A percentile compares a stretch with the other conserved stretches of the same genome.
Conservation (phyloP, 768 basidiomycete genomes). For the Hypholoma fasciculare region DNA sequence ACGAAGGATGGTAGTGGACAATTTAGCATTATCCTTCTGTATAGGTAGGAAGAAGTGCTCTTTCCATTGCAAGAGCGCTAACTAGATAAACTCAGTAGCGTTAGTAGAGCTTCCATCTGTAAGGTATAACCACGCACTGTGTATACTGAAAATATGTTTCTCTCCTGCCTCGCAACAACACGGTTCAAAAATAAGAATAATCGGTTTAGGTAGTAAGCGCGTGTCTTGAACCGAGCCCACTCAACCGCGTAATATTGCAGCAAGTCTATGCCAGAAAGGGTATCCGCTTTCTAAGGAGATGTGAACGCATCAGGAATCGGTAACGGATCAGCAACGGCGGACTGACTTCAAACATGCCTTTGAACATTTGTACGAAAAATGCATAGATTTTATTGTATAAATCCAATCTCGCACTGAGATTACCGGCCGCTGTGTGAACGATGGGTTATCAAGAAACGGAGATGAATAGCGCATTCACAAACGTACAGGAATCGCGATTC, state of each 20-base stretch:
- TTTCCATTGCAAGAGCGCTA: conserved; percentile 97
- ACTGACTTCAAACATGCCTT: conserved; percentile 55
- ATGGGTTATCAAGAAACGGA: conserved; percentile 31
- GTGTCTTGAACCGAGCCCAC: conserved; percentile 97
- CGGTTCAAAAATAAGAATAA: conserved; percentile 97
- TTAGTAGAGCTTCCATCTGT: not conserved
- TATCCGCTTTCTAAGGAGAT: conserved; percentile 66
- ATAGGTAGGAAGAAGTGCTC: conserved; percentile 85
- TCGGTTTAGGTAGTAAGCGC: conserved; percentile 96
- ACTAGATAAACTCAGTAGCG: conserved; percentile 41
- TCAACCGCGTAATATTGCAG: conserved; percentile 90
- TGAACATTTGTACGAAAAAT: conserved; percentile 87
- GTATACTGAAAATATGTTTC: conserved; percentile 96
- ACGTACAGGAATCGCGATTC: conserved; percentile 70
- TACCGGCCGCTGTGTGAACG: conserved; percentile 72
- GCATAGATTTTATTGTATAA: conserved; percentile 90
- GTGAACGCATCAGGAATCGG: conserved; percentile 13
- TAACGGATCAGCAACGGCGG: not conserved
- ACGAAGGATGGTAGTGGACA: conserved; percentile 84
- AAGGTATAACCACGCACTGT: conserved; percentile 58
- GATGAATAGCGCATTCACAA: conserved; percentile 32
- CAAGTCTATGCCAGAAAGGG: conserved; percentile 85
- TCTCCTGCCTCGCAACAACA: conserved; percentile 98
- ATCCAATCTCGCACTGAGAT: conserved; percentile 91
- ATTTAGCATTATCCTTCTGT: conserved; percentile 76